Evolutionary conservation across 2,329 filamentous ascomycete species (phyloP), one percentile per base, ranked within the genome.

Genomic region (Xylaria sp.): DNA sequence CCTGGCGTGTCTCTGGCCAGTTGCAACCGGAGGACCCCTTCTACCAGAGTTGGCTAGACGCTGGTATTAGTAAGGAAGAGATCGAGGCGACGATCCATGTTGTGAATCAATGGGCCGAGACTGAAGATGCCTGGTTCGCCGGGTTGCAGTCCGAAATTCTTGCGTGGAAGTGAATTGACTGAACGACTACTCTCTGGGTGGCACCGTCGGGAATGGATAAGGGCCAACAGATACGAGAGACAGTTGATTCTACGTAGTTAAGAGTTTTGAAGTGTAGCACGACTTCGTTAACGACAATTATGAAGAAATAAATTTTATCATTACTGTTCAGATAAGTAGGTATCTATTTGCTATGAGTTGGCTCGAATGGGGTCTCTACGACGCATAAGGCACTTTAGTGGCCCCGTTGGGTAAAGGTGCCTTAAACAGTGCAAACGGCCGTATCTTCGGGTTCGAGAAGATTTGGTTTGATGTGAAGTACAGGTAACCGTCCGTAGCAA

Each of bases 381-480:
- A 48, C 12, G 2, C 8, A 18, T 37, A 37, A 7, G 61, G 20
- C 18, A 75, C 75, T 56, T 77, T 78, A 9, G 57, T 70, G 0
- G 70, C 75, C 0, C 74, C 73, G 8, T 75, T 63, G 0, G 75
- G 76, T 20, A 78, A 67, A 57, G 71, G 71, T 5, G 65, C 76
- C 51, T 52, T 71, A 37, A 78, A 78, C 0, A 78, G 63, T 1
- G 70, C 74, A 50, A 76, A 78, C 1, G 76, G 76, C 1, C 73
- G 63, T 25, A 68, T 73, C 50, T 68, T 71, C 46, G 76, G 69
- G 6, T 68, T 70, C 2, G 72, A 62, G 0, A 73, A 73, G 34
- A 87, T 77, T 77, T 87, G 85, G 65, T 87, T 87, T 46, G 82
- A 82, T 0, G 84, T 88, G 70, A 86, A 87, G 73, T 87, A 87